phyloP scores from a whole-genome alignment of 108 stramenopile genomes.

The Nannochloropsis salina region DNA sequence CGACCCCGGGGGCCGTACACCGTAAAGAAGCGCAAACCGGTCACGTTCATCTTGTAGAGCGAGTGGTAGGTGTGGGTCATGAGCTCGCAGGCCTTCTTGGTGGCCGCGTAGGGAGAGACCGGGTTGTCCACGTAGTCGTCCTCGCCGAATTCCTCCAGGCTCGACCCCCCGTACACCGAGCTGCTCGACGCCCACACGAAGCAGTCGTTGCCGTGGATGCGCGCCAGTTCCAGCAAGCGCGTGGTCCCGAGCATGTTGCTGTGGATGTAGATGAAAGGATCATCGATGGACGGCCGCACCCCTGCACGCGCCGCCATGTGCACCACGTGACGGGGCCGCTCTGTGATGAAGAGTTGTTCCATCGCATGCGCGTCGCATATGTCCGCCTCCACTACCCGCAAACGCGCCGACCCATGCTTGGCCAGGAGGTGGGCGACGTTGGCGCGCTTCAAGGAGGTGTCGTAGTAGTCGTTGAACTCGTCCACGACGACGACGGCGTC shows the following conservation, averaged over 20 bases:
- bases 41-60: slow-evolving; percentile 79
- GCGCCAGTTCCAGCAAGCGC: slow-evolving; percentile 68
- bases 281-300: slow-evolving; percentile 79
- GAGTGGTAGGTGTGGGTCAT: slow-evolving; percentile 94
- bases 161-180: slow-evolving; percentile 79
- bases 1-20: slow-evolving; percentile 91
- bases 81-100: slow-evolving; percentile 84
- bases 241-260: slow-evolving; percentile 79
- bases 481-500: slow-evolving; percentile 92
- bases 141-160: slow-evolving; percentile 70
- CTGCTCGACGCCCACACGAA: slow-evolving; percentile 84
- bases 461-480: slow-evolving; percentile 97
- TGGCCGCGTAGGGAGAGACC: slow-evolving; percentile 90
- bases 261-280: slow-evolving; percentile 86
- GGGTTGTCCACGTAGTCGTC: slow-evolving; percentile 81
- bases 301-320: slow-evolving; percentile 88
- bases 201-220: slow-evolving; percentile 62
- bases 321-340: slow-evolving; percentile 66
- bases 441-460: slow-evolving; percentile 74
- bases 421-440: slow-evolving; percentile 65
- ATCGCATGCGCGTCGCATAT: slow-evolving; percentile 85
- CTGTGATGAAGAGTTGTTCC: slow-evolving; percentile 65
- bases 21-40: slow-evolving; percentile 90
- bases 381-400: slow-evolving; percentile 65
- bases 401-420: slow-evolving; percentile 39